A percentile compares a stretch with the other conserved stretches of the same genome.
Evolutionary conservation across 768 basidiomycete species (phyloP).

Genomic region (Leccinum rimulosum): DNA sequence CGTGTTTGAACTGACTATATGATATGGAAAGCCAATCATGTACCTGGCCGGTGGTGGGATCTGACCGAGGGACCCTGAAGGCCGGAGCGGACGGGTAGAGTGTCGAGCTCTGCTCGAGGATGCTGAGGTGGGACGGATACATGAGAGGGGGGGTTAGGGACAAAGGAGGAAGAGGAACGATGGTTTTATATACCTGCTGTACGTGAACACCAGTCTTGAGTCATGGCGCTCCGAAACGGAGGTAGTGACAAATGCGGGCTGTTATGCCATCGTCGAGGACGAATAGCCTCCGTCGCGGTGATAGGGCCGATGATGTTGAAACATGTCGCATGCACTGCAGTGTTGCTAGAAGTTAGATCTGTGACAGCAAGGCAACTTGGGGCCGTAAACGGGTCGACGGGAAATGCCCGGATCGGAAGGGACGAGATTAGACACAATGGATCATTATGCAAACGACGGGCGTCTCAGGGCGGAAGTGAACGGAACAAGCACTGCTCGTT

Average conservation of each 20-base stretch:
- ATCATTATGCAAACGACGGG: conserved; percentile 19
- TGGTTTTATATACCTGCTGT: conserved; percentile 34
- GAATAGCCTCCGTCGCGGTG: conserved; percentile 36
- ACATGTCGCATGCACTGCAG: conserved; percentile 36
- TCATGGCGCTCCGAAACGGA: conserved; percentile 30
- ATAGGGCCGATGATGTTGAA: conserved; percentile 32
- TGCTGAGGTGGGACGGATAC: conserved; percentile 54
- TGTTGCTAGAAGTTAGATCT: conserved; percentile 26
- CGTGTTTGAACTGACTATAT: conserved; percentile 59
- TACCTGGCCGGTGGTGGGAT: conserved; percentile 41
- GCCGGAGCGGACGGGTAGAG: conserved; percentile 48
- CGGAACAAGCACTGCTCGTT: conserved; percentile 17
- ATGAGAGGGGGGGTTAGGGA: conserved; percentile 18
- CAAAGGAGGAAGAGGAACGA: conserved; percentile 1
- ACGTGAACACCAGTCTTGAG: conserved; percentile 14
- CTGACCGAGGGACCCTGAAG: conserved; percentile 57
- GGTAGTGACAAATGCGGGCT: conserved; percentile 28
- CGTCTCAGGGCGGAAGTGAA: conserved; percentile 21
- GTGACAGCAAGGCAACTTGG: conserved; percentile 25
- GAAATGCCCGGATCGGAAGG: conserved; percentile 15
- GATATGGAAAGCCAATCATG: conserved; percentile 60
- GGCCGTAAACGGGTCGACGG: conserved; percentile 25
- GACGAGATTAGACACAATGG: conserved; percentile 21
- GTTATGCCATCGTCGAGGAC: conserved; percentile 24
- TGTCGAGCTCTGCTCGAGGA: conserved; percentile 56